These are phyloP conservation scores for Blastomyces gilchristii DNA, from an alignment of 2,329 filamentous ascomycete species.

Conservation along the genomic window DNA sequence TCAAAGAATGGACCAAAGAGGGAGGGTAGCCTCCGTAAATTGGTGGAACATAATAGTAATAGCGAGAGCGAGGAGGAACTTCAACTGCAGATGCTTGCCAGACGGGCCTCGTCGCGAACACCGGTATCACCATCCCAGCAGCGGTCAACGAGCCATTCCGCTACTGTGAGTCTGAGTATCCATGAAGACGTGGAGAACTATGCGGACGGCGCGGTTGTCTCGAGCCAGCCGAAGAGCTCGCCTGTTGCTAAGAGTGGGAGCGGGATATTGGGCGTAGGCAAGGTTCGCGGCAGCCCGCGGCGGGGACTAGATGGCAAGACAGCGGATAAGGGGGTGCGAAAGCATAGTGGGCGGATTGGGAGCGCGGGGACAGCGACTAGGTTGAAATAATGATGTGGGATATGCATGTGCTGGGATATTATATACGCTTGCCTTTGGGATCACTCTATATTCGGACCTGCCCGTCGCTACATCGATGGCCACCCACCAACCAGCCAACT, in stretches of 20 bases:
- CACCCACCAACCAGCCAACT: neutral
- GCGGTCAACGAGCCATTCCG: constrained; percentile 65
- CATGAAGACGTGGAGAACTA: constrained; percentile 60
- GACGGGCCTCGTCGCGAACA: constrained; percentile 54
- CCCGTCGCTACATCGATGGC: neutral
- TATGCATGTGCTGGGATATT: neutral
- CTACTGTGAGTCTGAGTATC: constrained; percentile 57
- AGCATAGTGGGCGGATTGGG: constrained; percentile 38
- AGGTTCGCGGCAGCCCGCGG: constrained; percentile 51
- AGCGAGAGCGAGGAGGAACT: constrained; percentile 73
- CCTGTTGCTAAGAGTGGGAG: constrained; percentile 44
- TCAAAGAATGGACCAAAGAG: constrained; percentile 9
- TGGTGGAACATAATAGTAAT: constrained; percentile 33
- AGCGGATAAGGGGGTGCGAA: constrained; percentile 36
- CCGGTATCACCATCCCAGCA: constrained; percentile 51
- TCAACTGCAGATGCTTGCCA: constrained; percentile 62
- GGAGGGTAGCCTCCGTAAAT: constrained; percentile 28
- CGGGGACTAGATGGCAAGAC: constrained; percentile 32
- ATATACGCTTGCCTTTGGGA: too few species aligned
- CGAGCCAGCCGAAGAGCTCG: constrained; percentile 31
- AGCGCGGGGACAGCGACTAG: constrained; percentile 27
- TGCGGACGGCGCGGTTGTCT: constrained; percentile 28
- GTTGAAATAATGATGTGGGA: neutral
- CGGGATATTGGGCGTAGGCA: constrained; percentile 46
- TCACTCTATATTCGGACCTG: neutral